Evolutionary conservation across 73 alveolate species (phyloP), one percentile per base, ranked within the genome.

Genomic region (Paramecium tetraurelia): DNA sequence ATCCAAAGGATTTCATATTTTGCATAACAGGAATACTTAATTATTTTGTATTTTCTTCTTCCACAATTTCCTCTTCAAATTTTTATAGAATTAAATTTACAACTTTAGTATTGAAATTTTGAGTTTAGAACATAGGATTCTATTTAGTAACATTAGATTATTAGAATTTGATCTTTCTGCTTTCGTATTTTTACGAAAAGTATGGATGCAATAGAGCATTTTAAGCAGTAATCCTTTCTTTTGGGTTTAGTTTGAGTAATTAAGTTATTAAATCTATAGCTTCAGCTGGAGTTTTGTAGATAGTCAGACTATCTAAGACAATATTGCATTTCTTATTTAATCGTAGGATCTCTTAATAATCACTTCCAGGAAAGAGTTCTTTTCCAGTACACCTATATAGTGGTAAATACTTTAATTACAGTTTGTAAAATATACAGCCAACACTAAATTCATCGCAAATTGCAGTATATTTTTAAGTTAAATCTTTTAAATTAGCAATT

Each of bases 171-270:
- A 76, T 9, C 48, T 80, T 80, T 63, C 43, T 80, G 7, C 16
- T 80, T 24, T 80, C 90, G 21, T 31, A 80, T 41, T 41, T 41
- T 22, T 35, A 14, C 24, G 20, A 80, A 48, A 93, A 85, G 36
- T 93, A 93, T 20, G 93, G 94, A 75, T 93, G 96, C 24, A 29
- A 35, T 16, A 93, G 75, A 2, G 95, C 95, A 35, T 93, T 46
- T n/a, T 80, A 59, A 1, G 93, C 96, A 31, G 95, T 92, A 21
- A 93, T 72, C 36, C 96, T 76, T 27, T 93, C 71, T 38, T 76
- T 36, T 16, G 96, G 96, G 41, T 93, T 92, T 38, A 44, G 75
- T 48, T 75, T 92, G 12, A 93, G 88, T 93, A 93, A 22, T 59
- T 92, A 85, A 3, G 76, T 72, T 18, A 93, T 48, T 29, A 93